Evolutionary conservation across 257 asterid species (phyloP), one percentile per base, ranked within the genome.

Genomic region (Rauvolfia tetraphylla): DNA sequence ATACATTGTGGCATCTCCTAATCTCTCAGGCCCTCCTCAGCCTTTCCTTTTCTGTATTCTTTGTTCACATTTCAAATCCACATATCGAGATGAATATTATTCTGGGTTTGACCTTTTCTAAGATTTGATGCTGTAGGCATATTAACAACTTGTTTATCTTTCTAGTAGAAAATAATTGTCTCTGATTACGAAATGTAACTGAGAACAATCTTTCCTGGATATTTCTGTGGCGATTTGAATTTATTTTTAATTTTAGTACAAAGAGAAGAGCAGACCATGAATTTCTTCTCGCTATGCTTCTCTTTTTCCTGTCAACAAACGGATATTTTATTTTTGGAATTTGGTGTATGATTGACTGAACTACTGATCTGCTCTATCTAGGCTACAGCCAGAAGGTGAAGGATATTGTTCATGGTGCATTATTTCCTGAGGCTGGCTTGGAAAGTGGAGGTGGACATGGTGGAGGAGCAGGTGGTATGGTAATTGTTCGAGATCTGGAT

Each of bases 401-500:
- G 69, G 98, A 92, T 76, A 81, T 95, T 17, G 92, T 95, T 46
- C 88, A 86, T 62, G 93, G 97, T 13, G 98, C 98, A 29, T 86
- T 95, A 79, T 95, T 95, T 83, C 97, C 97, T 0, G 99, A 95
- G 83, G 88, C 91, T 72, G 98, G 98, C 38, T 66, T 90, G 56
- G 98, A 91, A 73, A 84, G 78, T 84, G 92, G 86, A 68, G 79
- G 82, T 17, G 98, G 97, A 1, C 89, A 89, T 49, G 98, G 96
- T 29, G 98, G 98, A 54, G 99, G 98, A 70, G 86, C 83, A 0
- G 99, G 99, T 10, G 99, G 98, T 72, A 98, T 95, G 59, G 98
- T 95, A 65, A 78, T 92, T 49, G 99, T 95, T 34, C 95, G 99
- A 46, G 98, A 95, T 86, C 88, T 95, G n/a, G 94, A 95, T 82